Evolutionary conservation across 2,329 filamentous ascomycete species (phyloP).

Genomic region (Ascochyta koolunga): DNA sequence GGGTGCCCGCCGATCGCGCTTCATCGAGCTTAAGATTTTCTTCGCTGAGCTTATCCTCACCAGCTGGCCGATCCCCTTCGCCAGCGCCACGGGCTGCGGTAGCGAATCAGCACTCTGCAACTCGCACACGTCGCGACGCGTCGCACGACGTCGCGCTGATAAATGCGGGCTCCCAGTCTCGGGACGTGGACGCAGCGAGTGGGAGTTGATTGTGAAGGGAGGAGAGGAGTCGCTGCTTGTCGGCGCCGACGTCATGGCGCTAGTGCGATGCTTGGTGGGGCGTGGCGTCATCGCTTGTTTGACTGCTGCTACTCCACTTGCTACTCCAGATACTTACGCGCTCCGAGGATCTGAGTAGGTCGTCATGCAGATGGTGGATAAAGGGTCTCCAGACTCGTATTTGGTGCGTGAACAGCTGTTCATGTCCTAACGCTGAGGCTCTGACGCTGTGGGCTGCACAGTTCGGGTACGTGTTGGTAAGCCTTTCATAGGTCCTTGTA

Average conservation of each 20-base stretch:
- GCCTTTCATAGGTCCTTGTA: no score
- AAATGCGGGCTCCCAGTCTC: neutral
- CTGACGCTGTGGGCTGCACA: no score
- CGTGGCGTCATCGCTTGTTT: constrained; percentile 3
- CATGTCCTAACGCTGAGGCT: no score
- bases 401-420: no score
- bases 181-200: neutral
- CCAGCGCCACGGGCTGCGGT: neutral
- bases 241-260: constrained; percentile 2
- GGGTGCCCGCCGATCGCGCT: neutral
- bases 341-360: neutral
- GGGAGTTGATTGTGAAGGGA: neutral
- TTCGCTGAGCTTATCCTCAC: constrained; percentile 10
- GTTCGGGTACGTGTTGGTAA: no score
- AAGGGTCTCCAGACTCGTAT: no score
- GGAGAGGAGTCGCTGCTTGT: neutral
- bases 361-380: no score
- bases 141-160: constrained; percentile 8
- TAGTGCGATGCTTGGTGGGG: constrained; percentile 6
- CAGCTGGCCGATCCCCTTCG: neutral
- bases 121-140: neutral
- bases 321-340: no score
- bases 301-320: neutral
- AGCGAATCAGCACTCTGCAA: neutral
- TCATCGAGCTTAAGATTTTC: constrained; percentile 6